Evolutionary conservation across 345 rosid species (phyloP).

Genomic region (Eucalyptus cladocalyx): DNA sequence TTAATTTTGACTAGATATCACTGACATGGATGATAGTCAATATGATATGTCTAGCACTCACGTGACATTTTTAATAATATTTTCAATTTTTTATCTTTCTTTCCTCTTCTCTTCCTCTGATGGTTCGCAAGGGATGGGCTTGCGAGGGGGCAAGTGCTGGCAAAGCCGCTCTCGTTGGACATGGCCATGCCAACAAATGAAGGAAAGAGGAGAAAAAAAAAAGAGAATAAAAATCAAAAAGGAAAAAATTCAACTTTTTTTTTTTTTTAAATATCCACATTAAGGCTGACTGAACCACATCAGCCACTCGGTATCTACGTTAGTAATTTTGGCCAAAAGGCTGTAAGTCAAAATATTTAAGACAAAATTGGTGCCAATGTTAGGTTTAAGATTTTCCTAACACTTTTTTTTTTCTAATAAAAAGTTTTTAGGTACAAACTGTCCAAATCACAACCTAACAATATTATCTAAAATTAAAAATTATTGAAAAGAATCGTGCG

Average conservation of each 20-base stretch:
- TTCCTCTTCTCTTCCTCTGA: neutral
- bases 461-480: neutral
- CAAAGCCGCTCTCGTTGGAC: neutral
- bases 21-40: fast-evolving
- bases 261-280: neutral
- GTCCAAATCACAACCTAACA: neutral
- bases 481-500: neutral
- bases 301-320: fast-evolving
- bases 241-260: too few species aligned
- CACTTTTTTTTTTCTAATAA: neutral
- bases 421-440: neutral
- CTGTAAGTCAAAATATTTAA: too few species aligned
- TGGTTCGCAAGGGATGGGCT: fast-evolving
- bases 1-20: fast-evolving
- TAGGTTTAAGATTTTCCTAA: neutral
- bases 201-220: too few species aligned
- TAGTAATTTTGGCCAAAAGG: fast-evolving
- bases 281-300: fast-evolving
- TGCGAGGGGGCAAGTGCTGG: neutral
- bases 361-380: neutral
- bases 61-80: too few species aligned
- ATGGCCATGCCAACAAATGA: fast-evolving
- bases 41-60: fast-evolving
- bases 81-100: too few species aligned
- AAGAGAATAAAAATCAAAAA: too few species aligned